These are phyloP conservation scores for Solanum verrucosum DNA, from an alignment of 257 asterid genomes.

Conservation along the genomic window DNA sequence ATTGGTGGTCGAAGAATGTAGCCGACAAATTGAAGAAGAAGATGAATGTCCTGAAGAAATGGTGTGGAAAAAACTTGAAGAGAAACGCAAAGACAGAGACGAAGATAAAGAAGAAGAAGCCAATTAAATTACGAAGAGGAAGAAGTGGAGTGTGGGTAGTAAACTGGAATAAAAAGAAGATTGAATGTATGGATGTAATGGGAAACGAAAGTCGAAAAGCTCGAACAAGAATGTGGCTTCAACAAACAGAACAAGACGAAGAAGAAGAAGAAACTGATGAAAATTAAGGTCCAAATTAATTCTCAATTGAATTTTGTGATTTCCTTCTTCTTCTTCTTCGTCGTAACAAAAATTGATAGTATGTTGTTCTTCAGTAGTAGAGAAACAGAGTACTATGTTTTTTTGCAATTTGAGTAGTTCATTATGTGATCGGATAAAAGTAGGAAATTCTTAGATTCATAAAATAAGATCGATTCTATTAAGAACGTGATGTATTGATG, in stretches of 20 bases:
- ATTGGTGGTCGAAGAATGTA: not conserved
- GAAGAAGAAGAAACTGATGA: not conserved
- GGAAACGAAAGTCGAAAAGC: not conserved
- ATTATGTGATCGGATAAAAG: not conserved
- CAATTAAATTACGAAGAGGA: not conserved
- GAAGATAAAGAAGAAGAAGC: not conserved
- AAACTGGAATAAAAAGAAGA: not conserved
- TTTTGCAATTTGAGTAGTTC: not conserved
- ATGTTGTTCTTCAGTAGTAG: not conserved
- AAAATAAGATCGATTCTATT: not conserved
- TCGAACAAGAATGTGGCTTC: not conserved
- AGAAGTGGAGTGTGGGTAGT: not conserved
- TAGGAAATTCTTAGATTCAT: not conserved
- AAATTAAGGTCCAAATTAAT: not conserved
- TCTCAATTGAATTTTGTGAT: not conserved
- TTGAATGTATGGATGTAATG: not conserved
- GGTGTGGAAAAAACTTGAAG: not conserved
- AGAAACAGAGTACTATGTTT: not conserved
- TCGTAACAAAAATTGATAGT: too few species aligned
- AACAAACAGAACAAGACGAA: not conserved
- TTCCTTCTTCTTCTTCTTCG: not conserved
- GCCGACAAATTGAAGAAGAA: not conserved
- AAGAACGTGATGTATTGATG: not conserved
- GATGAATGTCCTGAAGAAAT: not conserved
- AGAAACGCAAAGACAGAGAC: not conserved